Evolutionary conservation across 441 rosid species (phyloP).

Genomic region (Euphorbia corollata): DNA sequence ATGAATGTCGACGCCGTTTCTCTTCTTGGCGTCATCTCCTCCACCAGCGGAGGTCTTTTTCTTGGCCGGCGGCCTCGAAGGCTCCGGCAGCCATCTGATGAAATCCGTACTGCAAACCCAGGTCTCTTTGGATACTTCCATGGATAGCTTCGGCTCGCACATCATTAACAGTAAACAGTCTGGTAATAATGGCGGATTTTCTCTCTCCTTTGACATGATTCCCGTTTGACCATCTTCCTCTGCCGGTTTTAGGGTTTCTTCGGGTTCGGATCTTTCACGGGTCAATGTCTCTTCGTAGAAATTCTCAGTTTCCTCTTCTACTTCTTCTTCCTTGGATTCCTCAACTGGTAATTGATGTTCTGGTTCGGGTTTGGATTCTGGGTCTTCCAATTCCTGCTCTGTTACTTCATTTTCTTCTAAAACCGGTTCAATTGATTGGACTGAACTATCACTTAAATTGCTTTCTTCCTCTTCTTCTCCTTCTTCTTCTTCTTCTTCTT

Average conservation of each 20-base stretch:
- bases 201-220: conserved; percentile 31
- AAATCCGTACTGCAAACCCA: conserved; percentile 91
- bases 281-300: conserved; percentile 21
- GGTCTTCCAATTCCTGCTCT: too few species aligned
- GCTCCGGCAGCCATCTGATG: conserved; percentile 63
- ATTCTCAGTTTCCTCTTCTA: conserved; percentile 2
- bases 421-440: conserved; percentile 6
- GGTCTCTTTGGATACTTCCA: conserved; percentile 95
- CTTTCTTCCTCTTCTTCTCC: too few species aligned
- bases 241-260: conserved; percentile 13
- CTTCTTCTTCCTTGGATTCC: conserved; percentile 5
- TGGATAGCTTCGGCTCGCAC: conserved; percentile 91
- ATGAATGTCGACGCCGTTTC: conserved; percentile 30
- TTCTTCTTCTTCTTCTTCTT: conserved; percentile 7
- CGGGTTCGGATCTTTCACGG: conserved; percentile 36
- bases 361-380: too few species aligned
- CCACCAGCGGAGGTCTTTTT: conserved; percentile 36
- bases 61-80: conserved; percentile 35
- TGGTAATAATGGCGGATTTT: conserved; percentile 41
- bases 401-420: conserved; percentile 19
- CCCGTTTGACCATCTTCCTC: conserved; percentile 22
- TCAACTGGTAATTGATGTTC: background rate
- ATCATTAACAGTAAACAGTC: conserved; percentile 81
- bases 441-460: conserved; percentile 1
- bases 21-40: conserved; percentile 35